Conservation (phyloP, 2,329 filamentous ascomycete genomes). For the Fragosphaeria purpurea region DNA sequence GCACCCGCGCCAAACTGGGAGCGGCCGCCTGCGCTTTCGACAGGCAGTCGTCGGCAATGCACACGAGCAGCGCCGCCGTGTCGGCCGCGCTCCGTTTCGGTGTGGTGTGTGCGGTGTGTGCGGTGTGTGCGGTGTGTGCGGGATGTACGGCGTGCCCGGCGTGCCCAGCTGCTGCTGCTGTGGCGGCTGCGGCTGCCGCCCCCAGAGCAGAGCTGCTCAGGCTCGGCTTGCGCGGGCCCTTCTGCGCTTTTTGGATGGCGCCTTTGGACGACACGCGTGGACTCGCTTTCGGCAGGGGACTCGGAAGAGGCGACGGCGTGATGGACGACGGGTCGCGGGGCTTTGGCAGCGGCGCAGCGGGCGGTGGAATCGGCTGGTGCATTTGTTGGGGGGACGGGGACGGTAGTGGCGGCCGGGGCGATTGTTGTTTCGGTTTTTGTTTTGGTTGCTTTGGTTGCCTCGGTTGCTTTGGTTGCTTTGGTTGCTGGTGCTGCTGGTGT, state of each 20-base stretch:
- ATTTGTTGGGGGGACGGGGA: constrained; percentile 7
- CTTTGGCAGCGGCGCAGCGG: neutral
- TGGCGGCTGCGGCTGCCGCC: neutral
- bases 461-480: constrained; percentile 17
- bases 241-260: constrained; percentile 12
- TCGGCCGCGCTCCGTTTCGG: constrained; percentile 34
- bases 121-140: too few relatives aligned
- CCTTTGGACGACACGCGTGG: constrained; percentile 12
- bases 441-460: constrained; percentile 17
- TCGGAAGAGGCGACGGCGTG: constrained; percentile 10
- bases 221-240: constrained; percentile 14
- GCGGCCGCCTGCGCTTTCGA: constrained; percentile 51
- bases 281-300: constrained; percentile 6
- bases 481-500: constrained; percentile 11
- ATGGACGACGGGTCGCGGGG: constrained; percentile 2
- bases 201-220: too few relatives aligned
- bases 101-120: constrained; percentile 22
- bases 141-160: too few relatives aligned
- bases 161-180: neutral
- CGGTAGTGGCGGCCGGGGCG: constrained; percentile 13
- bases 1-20: constrained; percentile 36
- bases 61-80: constrained; percentile 51
- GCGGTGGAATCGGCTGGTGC: constrained; percentile 9
- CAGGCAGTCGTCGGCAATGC: constrained; percentile 69
- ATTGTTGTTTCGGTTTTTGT: constrained; percentile 18